Percentiles rank a stretch among this genome's conserved stretches.
Evolutionary conservation across 257 asterid genomes (phyloP).

Genomic region (Solanum rostratum): DNA sequence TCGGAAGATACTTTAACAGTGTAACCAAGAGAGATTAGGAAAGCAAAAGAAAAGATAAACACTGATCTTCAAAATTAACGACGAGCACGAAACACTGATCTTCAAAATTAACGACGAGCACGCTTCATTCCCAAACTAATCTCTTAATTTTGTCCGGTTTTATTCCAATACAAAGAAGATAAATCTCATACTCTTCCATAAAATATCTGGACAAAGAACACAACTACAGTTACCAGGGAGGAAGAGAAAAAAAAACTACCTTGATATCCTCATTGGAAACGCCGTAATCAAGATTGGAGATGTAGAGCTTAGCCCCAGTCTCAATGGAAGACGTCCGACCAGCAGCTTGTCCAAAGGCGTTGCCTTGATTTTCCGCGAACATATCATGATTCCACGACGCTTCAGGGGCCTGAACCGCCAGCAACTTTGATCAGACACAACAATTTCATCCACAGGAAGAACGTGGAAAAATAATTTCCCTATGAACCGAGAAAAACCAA

Average conservation of each 20-base stretch:
- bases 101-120: background rate
- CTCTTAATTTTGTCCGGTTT: background rate
- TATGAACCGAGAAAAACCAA: background rate
- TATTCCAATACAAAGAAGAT: background rate
- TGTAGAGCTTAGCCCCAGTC: constrained; percentile 93
- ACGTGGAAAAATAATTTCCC: background rate
- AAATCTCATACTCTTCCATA: background rate
- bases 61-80: background rate
- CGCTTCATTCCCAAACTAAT: background rate
- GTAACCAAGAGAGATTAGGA: background rate
- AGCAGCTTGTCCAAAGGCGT: constrained; percentile 11
- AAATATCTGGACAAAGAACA: background rate
- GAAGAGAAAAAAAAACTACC: constrained; percentile 18
- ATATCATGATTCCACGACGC: constrained; percentile 75
- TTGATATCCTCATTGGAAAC: constrained; percentile 88
- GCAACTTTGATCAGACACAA: background rate
- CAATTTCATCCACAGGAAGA: background rate
- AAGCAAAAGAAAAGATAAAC: background rate
- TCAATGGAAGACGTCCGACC: constrained; percentile 65
- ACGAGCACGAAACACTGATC: background rate
- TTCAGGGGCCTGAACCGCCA: constrained; percentile 68
- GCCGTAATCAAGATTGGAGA: constrained; percentile 85
- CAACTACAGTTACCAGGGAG: background rate
- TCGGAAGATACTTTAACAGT: background rate
- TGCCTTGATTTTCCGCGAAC: constrained; percentile 31